These are phyloP conservation scores for Podospora pseudopauciseta DNA, from an alignment of 495 filamentous ascomycete genomes.

Conservation along the genomic window DNA sequence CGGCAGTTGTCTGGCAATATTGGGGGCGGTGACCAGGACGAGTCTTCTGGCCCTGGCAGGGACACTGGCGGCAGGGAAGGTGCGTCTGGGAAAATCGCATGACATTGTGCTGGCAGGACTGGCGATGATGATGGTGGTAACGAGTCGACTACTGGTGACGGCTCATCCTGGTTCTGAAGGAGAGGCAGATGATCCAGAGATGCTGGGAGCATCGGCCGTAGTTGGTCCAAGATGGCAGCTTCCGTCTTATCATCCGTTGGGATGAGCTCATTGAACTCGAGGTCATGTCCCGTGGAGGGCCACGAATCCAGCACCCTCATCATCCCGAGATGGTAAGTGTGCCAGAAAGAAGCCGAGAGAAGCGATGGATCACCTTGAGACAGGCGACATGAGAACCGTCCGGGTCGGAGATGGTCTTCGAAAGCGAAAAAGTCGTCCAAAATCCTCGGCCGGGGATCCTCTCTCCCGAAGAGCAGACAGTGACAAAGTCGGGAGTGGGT, in stretches of 20 bases:
- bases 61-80: no score
- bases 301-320: not conserved
- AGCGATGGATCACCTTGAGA: not conserved
- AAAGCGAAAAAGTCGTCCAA: not conserved
- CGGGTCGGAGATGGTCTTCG: no score
- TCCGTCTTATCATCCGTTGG: not conserved
- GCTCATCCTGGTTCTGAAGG: not conserved
- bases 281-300: not conserved
- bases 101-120: not conserved
- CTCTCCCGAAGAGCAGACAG: not conserved
- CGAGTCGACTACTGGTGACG: not conserved
- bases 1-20: no score
- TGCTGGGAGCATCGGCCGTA: not conserved
- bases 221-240: not conserved
- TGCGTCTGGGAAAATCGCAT: no score
- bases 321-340: not conserved
- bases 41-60: no score
- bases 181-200: not conserved
- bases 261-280: no score
- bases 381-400: not conserved
- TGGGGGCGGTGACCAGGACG: no score
- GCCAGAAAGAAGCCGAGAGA: no score
- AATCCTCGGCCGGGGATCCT: not conserved
- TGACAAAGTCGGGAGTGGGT: not conserved
- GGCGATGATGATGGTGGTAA: not conserved